Percentiles rank a stretch among this genome's conserved stretches.
These are phyloP conservation scores for Alternaria novae-zelandiae DNA, from an alignment of 2,329 filamentous ascomycete genomes.

Conservation along the genomic window DNA sequence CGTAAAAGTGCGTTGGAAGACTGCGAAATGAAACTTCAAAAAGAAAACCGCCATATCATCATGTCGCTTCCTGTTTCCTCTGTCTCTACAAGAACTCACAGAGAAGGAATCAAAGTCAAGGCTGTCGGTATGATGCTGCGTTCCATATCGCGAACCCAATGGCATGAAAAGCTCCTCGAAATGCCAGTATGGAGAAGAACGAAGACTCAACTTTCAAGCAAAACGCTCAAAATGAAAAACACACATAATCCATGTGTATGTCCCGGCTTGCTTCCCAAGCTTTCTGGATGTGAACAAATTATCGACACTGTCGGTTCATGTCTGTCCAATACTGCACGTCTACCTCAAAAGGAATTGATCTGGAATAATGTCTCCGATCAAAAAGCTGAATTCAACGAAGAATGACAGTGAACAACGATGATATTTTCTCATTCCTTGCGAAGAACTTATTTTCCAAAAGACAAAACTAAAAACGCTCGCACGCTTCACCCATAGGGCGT, in stretches of 20 bases:
- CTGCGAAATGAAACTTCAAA: not conserved
- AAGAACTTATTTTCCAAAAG: not conserved
- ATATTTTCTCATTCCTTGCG: not conserved
- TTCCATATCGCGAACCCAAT: not conserved
- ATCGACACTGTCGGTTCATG: not conserved
- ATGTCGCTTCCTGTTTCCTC: not conserved
- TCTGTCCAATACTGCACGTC: not conserved
- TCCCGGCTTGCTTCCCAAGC: not conserved
- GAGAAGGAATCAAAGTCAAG: not conserved
- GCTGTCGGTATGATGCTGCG: not conserved
- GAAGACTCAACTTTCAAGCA: not conserved
- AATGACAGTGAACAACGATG: not conserved
- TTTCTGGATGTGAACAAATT: not conserved
- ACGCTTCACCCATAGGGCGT: constrained; percentile 1
- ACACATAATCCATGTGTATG: not conserved
- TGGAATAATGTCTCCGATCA: not conserved
- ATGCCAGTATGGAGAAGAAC: not conserved
- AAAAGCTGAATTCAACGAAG: not conserved
- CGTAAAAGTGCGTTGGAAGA: not conserved
- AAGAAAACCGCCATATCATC: no score
- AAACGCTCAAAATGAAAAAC: no score
- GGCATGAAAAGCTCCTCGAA: rapidly evolving
- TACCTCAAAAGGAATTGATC: not conserved
- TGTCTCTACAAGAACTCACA: not conserved
- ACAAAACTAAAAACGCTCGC: not conserved